Evolutionary conservation across 2,329 filamentous ascomycete species (phyloP).

Genomic region (Neopestalotiopsis sp.): DNA sequence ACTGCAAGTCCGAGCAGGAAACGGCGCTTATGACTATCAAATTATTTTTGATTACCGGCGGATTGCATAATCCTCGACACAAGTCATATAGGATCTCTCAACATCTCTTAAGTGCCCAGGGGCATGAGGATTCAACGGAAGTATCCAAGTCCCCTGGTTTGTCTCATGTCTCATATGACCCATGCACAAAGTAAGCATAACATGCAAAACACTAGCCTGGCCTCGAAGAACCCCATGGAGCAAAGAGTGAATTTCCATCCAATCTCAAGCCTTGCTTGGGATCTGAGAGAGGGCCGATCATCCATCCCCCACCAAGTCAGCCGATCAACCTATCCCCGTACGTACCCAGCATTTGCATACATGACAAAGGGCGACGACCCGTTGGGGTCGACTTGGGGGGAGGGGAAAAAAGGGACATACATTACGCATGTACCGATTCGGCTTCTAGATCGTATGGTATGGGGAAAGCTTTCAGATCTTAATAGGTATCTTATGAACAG

Average conservation of each 20-base stretch:
- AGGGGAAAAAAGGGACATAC: background rate
- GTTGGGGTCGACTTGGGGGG: slow-evolving; percentile 12
- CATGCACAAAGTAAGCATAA: slow-evolving; percentile 4
- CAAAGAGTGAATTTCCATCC: slow-evolving; percentile 2
- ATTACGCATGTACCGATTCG: slow-evolving; percentile 1
- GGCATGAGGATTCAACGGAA: background rate
- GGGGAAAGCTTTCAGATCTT: background rate
- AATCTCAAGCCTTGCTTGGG: background rate
- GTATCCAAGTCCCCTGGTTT: background rate
- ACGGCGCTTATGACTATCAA: background rate
- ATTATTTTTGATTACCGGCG: background rate
- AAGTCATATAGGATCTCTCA: background rate
- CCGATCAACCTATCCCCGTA: background rate
- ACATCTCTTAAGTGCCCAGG: background rate
- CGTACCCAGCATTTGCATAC: background rate
- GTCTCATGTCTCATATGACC: background rate
- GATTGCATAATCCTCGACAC: background rate
- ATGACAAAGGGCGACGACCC: background rate
- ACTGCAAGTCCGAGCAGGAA: background rate
- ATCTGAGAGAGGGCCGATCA: slow-evolving; percentile 11
- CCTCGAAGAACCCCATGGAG: background rate
- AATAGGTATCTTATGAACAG: background rate
- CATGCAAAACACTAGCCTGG: background rate
- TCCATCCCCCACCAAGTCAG: slow-evolving; percentile 4
- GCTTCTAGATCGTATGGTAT: background rate